Base-by-base conservation (phyloP, 1,139 yeast genomes). In the Lodderomyces orthopsilosis region DNA sequence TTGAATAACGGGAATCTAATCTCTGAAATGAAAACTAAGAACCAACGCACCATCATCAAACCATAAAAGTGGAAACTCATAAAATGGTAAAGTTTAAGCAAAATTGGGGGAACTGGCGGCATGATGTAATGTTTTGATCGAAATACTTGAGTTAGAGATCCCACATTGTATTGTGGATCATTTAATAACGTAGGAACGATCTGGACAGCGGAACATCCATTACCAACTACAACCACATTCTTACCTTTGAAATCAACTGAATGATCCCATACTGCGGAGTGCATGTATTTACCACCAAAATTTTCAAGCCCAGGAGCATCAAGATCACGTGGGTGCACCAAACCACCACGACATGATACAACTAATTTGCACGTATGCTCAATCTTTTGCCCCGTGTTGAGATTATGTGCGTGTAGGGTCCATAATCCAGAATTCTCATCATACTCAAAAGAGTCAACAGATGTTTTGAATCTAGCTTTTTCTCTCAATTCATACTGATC, bases 191-290 rank as follows among this genome's bases (percentile, higher is more conserved):
- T 63, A 3, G 70, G 77, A 4, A 68, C 52, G 30, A 71, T 60
- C 52, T 73, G 77, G 34, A 66, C 67, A 6, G 75, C 78, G 15
- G 75, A 66, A 42, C 76, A 67, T 4, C 77, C 77, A 46, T 73
- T 71, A 19, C 77, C 77, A 37, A 71, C 54, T 14, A 71, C 66
- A 13, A 65, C 62, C 10, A 73, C 69, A 7, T 60, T 55, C 41
- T 66, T 66, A 35, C 55, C 63, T 42, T 62, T 58, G 47, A 75
- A 57, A 23, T 65, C 63, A 13, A 71, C 69, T 12, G 56, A 48
- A 49, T 73, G 71, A 47, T 76, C 68, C 73, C 77, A 76, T 37
- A 71, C 55, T 1, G 75, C 77, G 1, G 79, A 70, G 51, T 76
- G 81, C 66, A 74, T 65, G 51, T 68, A 70, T 4, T 52, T 53